Evolutionary conservation across 1,284 basidiomycete species (phyloP).

Genomic region (Trametes polyzona): DNA sequence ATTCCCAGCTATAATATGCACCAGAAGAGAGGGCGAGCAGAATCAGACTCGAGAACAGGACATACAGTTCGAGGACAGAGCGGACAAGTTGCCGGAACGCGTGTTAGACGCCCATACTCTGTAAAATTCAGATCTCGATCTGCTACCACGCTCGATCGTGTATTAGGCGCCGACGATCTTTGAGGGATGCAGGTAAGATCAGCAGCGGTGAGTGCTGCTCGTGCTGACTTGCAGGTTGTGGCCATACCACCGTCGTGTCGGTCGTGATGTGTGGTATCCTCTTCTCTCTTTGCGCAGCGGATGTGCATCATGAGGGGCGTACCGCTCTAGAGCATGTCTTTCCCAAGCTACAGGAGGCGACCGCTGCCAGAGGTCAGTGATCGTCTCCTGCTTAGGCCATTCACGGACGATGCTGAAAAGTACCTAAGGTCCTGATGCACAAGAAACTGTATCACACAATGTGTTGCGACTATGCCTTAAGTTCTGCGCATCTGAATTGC

Average conservation of each 20-base stretch:
- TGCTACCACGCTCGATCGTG: background rate
- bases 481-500: slow-evolving; percentile 81
- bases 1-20: background rate
- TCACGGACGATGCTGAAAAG: too few species aligned
- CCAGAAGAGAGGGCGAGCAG: background rate
- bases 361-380: slow-evolving; percentile 51
- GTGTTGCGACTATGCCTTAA: slow-evolving; percentile 39
- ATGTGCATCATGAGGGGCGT: background rate
- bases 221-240: too few species aligned
- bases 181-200: too few species aligned
- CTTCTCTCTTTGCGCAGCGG: slow-evolving; percentile 24
- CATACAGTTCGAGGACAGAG: background rate
- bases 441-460: slow-evolving; percentile 34
- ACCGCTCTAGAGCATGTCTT: slow-evolving; percentile 34
- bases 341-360: slow-evolving; percentile 45
- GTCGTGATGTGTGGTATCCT: slow-evolving; percentile 56
- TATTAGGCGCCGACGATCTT: slow-evolving; percentile 6
- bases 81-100: background rate
- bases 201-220: too few species aligned
- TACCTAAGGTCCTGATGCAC: slow-evolving; percentile 76
- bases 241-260: too few species aligned
- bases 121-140: slow-evolving; percentile 29
- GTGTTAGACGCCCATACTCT: background rate
- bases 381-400: too few species aligned
- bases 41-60: background rate